phyloP scores from a whole-genome alignment of 2,329 filamentous ascomycete genomes.

The Colletotrichum magnum region DNA sequence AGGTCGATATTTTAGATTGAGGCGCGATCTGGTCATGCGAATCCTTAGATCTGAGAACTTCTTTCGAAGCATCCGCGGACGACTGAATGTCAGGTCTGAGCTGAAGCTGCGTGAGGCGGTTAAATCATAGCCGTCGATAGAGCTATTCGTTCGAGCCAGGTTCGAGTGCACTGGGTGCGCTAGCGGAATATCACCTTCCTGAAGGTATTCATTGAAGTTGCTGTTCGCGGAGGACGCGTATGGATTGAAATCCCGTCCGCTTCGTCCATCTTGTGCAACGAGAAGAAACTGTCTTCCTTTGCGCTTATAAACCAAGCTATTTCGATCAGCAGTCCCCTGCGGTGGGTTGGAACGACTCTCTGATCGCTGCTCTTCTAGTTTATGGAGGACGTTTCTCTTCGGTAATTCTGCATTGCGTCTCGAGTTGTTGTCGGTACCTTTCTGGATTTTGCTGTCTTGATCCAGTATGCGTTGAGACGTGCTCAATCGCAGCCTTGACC shows the following conservation, averaged over 20 bases:
- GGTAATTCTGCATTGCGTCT: neutral
- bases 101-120: slow-evolving; percentile 32
- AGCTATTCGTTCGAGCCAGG: slow-evolving; percentile 26
- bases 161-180: slow-evolving; percentile 31
- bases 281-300: slow-evolving; percentile 24
- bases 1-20: slow-evolving; percentile 25
- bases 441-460: neutral
- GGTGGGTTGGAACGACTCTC: slow-evolving; percentile 2
- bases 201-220: slow-evolving; percentile 1
- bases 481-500: slow-evolving; percentile 49
- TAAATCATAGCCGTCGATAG: slow-evolving; percentile 26
- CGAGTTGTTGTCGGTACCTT: slow-evolving; percentile 17
- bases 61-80: slow-evolving; percentile 32
- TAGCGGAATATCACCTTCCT: slow-evolving; percentile 34
- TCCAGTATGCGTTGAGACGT: slow-evolving; percentile 28
- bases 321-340: neutral
- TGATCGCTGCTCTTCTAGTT: neutral
- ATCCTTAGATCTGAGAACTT: slow-evolving; percentile 39
- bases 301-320: slow-evolving; percentile 6
- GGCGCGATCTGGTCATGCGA: slow-evolving; percentile 34
- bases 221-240: neutral
- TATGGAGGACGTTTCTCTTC: neutral
- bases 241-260: neutral
- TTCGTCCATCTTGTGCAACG: neutral
- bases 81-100: slow-evolving; percentile 28